A percentile compares a stretch with the other conserved stretches of the same genome.
phyloP scores from a whole-genome alignment of 257 asterid genomes.

The Mitragyna speciosa region DNA sequence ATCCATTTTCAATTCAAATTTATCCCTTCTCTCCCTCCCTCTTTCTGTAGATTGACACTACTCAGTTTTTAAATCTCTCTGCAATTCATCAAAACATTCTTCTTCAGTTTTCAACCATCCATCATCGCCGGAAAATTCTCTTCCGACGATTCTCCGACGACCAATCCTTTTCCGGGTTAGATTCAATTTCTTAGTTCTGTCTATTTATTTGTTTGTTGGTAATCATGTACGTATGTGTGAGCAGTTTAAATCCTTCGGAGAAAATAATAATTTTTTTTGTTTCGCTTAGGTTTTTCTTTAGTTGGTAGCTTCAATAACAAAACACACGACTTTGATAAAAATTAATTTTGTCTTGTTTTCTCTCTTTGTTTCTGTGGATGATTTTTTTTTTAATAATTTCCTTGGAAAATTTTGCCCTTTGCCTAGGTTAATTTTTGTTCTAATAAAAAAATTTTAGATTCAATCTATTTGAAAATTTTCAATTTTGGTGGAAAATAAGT shows the following conservation, averaged over 20 bases:
- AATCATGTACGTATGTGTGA: neutral
- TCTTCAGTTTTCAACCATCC: neutral
- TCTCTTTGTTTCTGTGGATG: no score
- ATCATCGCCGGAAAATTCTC: neutral
- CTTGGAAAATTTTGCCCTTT: no score
- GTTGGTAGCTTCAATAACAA: no score
- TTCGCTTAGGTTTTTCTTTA: neutral
- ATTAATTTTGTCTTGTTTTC: neutral
- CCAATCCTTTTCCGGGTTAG: slow-evolving; percentile 8
- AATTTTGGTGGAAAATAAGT: neutral
- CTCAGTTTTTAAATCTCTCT: slow-evolving; percentile 9
- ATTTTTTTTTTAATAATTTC: no score
- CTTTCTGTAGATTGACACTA: neutral
- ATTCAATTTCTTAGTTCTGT: neutral
- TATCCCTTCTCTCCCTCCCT: neutral
- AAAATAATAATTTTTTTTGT: neutral
- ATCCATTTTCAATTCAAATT: neutral
- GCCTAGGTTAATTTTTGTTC: neutral
- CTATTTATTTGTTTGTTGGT: neutral
- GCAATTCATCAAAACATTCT: slow-evolving; percentile 4
- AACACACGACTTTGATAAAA: no score
- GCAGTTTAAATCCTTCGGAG: neutral
- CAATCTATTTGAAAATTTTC: neutral
- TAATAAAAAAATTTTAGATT: neutral
- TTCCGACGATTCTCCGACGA: slow-evolving; percentile 1